Conservation (phyloP, 495 filamentous ascomycete genomes). For the Neurospora tetraspora region DNA sequence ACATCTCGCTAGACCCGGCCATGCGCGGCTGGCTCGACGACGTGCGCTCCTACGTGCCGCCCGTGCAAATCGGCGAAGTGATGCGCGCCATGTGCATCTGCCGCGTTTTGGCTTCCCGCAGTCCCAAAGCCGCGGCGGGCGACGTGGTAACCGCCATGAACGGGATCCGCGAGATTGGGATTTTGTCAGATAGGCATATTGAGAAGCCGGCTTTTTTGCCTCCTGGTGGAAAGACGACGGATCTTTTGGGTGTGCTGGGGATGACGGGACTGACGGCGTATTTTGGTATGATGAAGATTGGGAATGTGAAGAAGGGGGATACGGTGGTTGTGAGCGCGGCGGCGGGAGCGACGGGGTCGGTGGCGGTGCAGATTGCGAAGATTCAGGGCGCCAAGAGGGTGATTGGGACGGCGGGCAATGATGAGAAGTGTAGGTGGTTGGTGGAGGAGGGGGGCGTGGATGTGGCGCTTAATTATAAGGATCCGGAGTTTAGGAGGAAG, state of each 20-base stretch:
- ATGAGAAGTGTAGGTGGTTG: constrained; percentile 54
- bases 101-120: constrained; percentile 35
- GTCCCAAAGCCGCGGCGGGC: constrained; percentile 37
- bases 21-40: constrained; percentile 69
- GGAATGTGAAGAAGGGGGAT: constrained; percentile 43
- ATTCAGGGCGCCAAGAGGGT: constrained; percentile 47
- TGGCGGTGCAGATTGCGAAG: constrained; percentile 63
- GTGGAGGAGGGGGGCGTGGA: constrained; percentile 51
- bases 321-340: constrained; percentile 62
- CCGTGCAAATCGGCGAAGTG: constrained; percentile 52
- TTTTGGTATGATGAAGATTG: constrained; percentile 56
- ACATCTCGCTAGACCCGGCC: constrained; percentile 72
- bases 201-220: constrained; percentile 40
- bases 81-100: constrained; percentile 57
- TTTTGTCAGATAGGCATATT: constrained; percentile 37
- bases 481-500: constrained; percentile 44
- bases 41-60: constrained; percentile 55
- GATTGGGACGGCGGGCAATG: constrained; percentile 53
- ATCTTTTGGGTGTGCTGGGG: constrained; percentile 51
- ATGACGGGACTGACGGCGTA: constrained; percentile 57
- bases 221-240: constrained; percentile 40
- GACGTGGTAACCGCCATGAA: constrained; percentile 42
- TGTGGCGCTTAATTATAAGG: constrained; percentile 57
- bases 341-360: constrained; percentile 59
- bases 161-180: constrained; percentile 54